Evolutionary conservation across 2,329 filamentous ascomycete genomes (phyloP).

Genomic region (Metarhizium guizhouense): DNA sequence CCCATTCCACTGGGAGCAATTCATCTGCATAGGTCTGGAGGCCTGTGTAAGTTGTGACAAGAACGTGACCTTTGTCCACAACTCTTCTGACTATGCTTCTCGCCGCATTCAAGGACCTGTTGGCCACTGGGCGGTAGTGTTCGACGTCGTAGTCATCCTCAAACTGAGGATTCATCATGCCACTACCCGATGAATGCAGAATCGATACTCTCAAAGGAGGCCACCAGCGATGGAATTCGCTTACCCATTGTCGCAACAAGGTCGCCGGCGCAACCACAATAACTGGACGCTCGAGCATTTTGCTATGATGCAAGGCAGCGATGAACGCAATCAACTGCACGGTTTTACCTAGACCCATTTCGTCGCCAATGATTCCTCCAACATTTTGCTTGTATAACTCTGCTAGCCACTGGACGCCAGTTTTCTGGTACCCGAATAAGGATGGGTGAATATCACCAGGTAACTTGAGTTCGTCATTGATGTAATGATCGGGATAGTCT

Average conservation of each 20-base stretch:
- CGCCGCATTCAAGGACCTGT: conserved; percentile 47
- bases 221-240: conserved; percentile 99
- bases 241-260: conserved; percentile 94
- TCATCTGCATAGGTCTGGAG: conserved; percentile 86
- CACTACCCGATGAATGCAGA: conserved; percentile 87
- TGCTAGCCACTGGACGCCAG: conserved; percentile 90
- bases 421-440: conserved; percentile 95
- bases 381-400: conserved; percentile 85
- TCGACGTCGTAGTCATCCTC: conserved; percentile 44
- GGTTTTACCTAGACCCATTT: conserved; percentile 98
- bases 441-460: conserved; percentile 91
- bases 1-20: conserved; percentile 78
- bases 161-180: conserved; percentile 79
- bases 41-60: conserved; percentile 93
- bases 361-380: conserved; percentile 90
- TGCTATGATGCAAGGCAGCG: conserved; percentile 86
- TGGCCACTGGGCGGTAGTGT: conserved; percentile 23
- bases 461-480: conserved; percentile 68
- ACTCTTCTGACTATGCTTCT: conserved; percentile 76
- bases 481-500: conserved; percentile 63
- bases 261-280: conserved; percentile 92
- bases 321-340: conserved; percentile 66
- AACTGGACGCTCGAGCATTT: conserved; percentile 71
- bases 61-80: conserved; percentile 74
- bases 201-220: conserved; percentile 96